Conservation (phyloP, 2,329 filamentous ascomycete genomes). For the Colletotrichum simmondsii region DNA sequence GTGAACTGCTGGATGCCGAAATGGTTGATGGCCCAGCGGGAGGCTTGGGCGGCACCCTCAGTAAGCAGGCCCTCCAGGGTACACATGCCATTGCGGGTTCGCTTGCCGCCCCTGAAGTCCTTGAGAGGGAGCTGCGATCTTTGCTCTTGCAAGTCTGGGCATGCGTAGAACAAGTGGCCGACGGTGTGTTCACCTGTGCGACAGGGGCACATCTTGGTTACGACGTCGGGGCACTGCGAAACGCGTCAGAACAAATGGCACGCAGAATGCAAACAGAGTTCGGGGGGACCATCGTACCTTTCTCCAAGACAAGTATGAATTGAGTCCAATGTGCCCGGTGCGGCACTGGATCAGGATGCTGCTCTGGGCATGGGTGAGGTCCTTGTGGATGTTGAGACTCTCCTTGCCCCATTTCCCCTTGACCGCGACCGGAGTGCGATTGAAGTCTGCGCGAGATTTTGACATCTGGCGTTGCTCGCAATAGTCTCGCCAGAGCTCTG, state of each 20-base stretch:
- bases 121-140: no score
- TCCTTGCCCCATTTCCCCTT: neutral
- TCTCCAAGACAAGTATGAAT: neutral
- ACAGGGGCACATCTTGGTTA: no score
- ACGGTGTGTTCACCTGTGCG: no score
- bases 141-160: no score
- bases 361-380: neutral
- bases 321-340: neutral
- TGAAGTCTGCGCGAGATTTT: neutral
- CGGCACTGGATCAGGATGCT: slow-evolving; percentile 5
- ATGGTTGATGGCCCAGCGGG: no score
- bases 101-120: no score
- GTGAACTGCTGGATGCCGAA: no score
- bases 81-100: no score
- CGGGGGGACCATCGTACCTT: neutral
- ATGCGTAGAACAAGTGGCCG: no score
- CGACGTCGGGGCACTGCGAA: neutral
- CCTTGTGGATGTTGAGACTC: neutral
- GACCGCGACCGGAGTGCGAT: neutral
- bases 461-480: neutral
- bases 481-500: neutral
- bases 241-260: neutral
- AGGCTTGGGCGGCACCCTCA: no score
- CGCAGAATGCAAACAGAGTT: neutral
- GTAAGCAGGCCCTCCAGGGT: no score